Percentiles rank a stretch among this genome's conserved stretches.
phyloP scores from a whole-genome alignment of 768 basidiomycete species.

The Rhodotorula paludigena region DNA sequence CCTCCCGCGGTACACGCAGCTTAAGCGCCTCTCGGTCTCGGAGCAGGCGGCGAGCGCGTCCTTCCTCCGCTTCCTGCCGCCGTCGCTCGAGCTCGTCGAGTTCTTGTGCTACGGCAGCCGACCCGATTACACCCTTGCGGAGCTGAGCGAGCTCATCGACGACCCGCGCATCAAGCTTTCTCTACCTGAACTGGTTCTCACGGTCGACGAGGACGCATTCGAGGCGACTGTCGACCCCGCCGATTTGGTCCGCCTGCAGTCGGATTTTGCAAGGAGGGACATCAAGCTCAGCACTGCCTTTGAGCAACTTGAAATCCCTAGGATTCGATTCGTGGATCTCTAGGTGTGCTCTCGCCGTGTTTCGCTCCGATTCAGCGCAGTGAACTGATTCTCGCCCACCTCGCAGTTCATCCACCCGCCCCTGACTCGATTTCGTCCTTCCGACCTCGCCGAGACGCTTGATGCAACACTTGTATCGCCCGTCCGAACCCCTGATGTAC shows the following conservation, averaged over 20 bases:
- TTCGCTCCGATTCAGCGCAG: too few relatives aligned
- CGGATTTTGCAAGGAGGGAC: not conserved
- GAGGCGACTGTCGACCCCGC: not conserved
- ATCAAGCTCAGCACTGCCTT: not conserved
- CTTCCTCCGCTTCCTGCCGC: not conserved
- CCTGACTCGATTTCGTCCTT: too few relatives aligned
- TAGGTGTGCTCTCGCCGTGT: too few relatives aligned
- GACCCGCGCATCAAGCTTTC: too few relatives aligned
- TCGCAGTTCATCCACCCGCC: too few relatives aligned
- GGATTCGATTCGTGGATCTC: too few relatives aligned
- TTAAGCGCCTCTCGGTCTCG: not conserved
- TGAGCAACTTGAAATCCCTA: not conserved
- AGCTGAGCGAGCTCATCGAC: not conserved
- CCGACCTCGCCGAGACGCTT: too few relatives aligned
- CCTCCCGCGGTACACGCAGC: not conserved
- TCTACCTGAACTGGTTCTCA: not conserved
- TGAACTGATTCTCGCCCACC: too few relatives aligned
- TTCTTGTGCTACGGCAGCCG: not conserved
- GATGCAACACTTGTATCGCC: too few relatives aligned
- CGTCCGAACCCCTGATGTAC: too few relatives aligned
- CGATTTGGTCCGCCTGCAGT: not conserved
- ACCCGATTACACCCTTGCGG: not conserved
- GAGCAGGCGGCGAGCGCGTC: not conserved
- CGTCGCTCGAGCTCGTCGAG: not conserved
- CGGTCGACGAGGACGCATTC: slow-evolving; percentile 2